These are phyloP conservation scores for Withania somnifera DNA, from an alignment of 305 asterid species.

Conservation along the genomic window DNA sequence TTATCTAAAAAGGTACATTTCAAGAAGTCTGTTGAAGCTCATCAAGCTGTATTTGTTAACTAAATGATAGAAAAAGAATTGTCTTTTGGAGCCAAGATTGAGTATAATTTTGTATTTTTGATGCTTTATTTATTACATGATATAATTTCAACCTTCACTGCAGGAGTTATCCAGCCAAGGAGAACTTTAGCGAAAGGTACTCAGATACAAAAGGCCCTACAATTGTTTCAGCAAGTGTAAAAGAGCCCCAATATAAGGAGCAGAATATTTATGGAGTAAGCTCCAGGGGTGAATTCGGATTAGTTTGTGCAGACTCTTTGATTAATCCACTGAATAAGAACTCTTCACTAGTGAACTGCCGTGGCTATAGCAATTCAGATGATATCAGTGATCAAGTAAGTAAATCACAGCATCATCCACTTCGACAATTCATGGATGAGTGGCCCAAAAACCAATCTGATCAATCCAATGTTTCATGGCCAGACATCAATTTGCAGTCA, in stretches of 20 bases:
- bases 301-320: slow-evolving; percentile 66
- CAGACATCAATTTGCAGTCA: slow-evolving; percentile 26
- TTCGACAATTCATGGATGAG: slow-evolving; percentile 31
- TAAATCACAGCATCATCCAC: slow-evolving; percentile 25
- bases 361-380: slow-evolving; percentile 11
- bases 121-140: neutral
- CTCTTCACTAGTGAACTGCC: slow-evolving; percentile 29
- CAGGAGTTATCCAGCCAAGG: slow-evolving; percentile 35
- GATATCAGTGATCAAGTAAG: slow-evolving; percentile 15
- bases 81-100: neutral
- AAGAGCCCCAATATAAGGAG: slow-evolving; percentile 17
- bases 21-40: neutral
- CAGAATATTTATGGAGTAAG: slow-evolving; percentile 21
- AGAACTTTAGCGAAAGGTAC: slow-evolving; percentile 17
- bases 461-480: slow-evolving; percentile 29
- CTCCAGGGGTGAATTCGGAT: slow-evolving; percentile 43
- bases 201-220: slow-evolving; percentile 19
- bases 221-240: slow-evolving; percentile 19
- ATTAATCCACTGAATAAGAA: slow-evolving; percentile 61
- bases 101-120: neutral
- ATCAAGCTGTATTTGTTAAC: neutral
- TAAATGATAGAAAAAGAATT: neutral
- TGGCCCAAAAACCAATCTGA: slow-evolving; percentile 47
- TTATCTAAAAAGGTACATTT: slow-evolving; percentile 30
- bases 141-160: neutral